phyloP scores from a whole-genome alignment of 495 filamentous ascomycete species.

The Xylaria palmicola region DNA sequence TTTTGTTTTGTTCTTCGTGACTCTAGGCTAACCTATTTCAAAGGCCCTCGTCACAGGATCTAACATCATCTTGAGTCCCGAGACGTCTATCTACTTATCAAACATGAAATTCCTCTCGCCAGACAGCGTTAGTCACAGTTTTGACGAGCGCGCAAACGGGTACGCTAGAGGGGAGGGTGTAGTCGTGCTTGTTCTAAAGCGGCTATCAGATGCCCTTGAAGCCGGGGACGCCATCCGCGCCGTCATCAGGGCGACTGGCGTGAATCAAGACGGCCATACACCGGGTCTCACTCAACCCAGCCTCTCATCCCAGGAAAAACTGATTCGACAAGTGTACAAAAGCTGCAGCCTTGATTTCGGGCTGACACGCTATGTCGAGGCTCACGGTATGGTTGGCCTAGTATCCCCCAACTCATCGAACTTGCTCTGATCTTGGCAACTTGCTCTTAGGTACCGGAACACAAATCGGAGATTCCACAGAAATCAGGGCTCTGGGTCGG shows the following conservation, averaged over 20 bases:
- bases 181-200: constrained; percentile 52
- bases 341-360: constrained; percentile 29
- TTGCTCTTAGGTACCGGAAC: constrained; percentile 30
- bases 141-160: constrained; percentile 54
- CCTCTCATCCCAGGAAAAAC: constrained; percentile 46
- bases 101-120: constrained; percentile 25
- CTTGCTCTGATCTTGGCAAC: neutral
- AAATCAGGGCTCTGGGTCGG: constrained; percentile 19
- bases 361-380: constrained; percentile 38
- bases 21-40: neutral
- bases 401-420: neutral
- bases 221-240: constrained; percentile 52
- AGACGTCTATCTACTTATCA: neutral
- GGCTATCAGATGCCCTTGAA: constrained; percentile 39
- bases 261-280: constrained; percentile 45
- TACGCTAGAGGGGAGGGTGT: constrained; percentile 60
- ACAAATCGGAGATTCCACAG: constrained; percentile 46
- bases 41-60: neutral
- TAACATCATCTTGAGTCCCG: neutral
- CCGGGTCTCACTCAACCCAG: constrained; percentile 55
- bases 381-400: constrained; percentile 24
- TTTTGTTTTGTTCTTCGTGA: neutral
- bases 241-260: constrained; percentile 48
- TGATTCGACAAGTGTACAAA: constrained; percentile 51
- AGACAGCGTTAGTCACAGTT: constrained; percentile 46